phyloP scores from a whole-genome alignment of 257 asterid species.

The Solanum bulbocastanum region DNA sequence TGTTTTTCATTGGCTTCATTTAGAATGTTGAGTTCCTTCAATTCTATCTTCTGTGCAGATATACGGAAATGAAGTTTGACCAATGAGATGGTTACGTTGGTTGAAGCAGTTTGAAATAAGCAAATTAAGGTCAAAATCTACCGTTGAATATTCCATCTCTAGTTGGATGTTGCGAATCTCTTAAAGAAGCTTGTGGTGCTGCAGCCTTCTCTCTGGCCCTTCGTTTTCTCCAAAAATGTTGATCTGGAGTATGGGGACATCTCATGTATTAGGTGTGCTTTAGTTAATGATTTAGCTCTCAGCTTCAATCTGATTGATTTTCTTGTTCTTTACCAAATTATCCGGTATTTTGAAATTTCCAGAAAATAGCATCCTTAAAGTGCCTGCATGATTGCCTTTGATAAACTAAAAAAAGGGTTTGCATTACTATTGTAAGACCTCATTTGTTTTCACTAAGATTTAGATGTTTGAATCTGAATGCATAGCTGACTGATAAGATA shows the following conservation, averaged over 20 bases:
- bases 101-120: conserved; percentile 34
- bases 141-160: background rate
- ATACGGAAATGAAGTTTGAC: conserved; percentile 87
- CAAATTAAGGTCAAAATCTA: conserved; percentile 20
- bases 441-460: background rate
- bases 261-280: conserved; percentile 24
- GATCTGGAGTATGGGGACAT: conserved; percentile 69
- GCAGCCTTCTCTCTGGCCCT: conserved; percentile 54
- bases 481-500: background rate
- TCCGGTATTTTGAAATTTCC: background rate
- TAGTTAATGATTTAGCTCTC: background rate
- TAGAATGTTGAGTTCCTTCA: background rate
- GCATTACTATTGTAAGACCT: background rate
- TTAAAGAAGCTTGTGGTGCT: conserved; percentile 42
- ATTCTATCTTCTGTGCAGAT: conserved; percentile 37
- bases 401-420: background rate
- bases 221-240: conserved; percentile 32
- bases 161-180: conserved; percentile 49
- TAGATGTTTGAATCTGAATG: background rate
- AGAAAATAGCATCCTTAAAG: background rate
- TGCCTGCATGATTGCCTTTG: background rate
- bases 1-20: background rate
- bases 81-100: conserved; percentile 38
- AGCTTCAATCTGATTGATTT: background rate
- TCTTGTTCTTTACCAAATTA: background rate